Evolutionary conservation across 768 basidiomycete genomes (phyloP), one percentile per base, ranked within the genome.

Genomic region (Suillus plorans): DNA sequence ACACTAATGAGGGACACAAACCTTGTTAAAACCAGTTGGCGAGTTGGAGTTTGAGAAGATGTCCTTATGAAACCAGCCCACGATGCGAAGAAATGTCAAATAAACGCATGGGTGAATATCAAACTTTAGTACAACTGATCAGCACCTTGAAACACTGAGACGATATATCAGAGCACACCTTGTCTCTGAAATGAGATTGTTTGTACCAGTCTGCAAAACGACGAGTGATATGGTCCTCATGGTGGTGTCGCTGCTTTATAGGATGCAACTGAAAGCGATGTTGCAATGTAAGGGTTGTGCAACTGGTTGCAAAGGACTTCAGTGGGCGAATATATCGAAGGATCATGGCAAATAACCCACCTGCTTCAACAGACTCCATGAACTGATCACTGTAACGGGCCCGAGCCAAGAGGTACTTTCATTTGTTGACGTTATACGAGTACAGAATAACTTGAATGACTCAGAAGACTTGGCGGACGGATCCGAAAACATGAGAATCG

Each of bases 311-410:
- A 37, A 50, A 50, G 18, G 18, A 49, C 63, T 10, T 63, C n/a
- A 63, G 62, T 44, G 60, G 61, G 50, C 39, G 20, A 47, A 56
- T 62, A n/a, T 20, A 18, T 41, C 14, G 10, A 20, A 68, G 39
- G 41, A 18, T 45, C 42, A 7, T 59, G 10, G 16, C 16, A 10
- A 28, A 44, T 39, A 1, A 74, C 81, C 16, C 39, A 88, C 91
- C 81, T 94, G 91, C 73, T 93, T 93, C 68, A 95, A 83, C 16
- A 16, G 88, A 90, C 67, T 93, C 90, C 68, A 95, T 94, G 69
- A 94, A 89, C 22, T 86, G 81, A 78, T 95, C 92, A 79, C 94
- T 95, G 78, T 95, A 92, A 62, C 89, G 85, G 67, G 94, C 89
- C 73, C 94, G 91, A 5, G 91, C 90, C 31, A 94, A 84, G 20